Conservation (phyloP, 2,329 filamentous ascomycete species). For the Knufia petricola region DNA sequence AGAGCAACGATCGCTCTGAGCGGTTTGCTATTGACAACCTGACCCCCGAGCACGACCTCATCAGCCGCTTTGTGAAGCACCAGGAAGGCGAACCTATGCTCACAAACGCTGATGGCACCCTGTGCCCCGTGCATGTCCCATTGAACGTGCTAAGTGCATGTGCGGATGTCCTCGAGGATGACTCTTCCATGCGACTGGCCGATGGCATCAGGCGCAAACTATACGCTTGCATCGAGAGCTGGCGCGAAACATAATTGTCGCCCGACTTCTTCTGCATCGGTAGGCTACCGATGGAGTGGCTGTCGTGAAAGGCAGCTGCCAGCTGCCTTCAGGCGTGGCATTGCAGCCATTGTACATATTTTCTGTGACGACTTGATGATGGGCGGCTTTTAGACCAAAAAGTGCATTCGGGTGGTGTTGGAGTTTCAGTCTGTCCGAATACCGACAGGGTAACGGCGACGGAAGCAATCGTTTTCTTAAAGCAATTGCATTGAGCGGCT, state of each 20-base stretch:
- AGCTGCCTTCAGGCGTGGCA: neutral
- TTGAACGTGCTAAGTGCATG: constrained; percentile 43
- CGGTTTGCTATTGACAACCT: constrained; percentile 44
- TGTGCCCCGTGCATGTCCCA: constrained; percentile 39
- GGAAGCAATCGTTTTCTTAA: no score
- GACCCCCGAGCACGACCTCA: constrained; percentile 41
- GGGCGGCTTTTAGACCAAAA: neutral
- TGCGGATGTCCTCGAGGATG: constrained; percentile 45
- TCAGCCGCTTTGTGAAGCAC: constrained; percentile 44
- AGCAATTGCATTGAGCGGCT: no score
- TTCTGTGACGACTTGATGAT: constrained; percentile 1
- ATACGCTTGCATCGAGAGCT: constrained; percentile 30
- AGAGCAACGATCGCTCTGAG: constrained; percentile 26
- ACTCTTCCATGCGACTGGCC: constrained; percentile 42
- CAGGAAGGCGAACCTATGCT: constrained; percentile 45
- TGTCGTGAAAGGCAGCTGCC: neutral
- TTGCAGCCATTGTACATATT: constrained; percentile 2
- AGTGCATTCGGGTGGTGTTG: neutral
- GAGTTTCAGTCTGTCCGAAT: neutral
- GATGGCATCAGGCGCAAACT: constrained; percentile 48
- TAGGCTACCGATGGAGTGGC: neutral
- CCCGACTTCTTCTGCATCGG: neutral
- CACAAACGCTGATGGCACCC: constrained; percentile 41
- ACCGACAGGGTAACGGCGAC: neutral
- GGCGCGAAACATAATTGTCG: constrained; percentile 21